Percentiles rank a stretch among this genome's conserved stretches.
These are phyloP conservation scores for Gloeopeniophorella convolvens DNA, from an alignment of 768 basidiomycete species.

Conservation along the genomic window DNA sequence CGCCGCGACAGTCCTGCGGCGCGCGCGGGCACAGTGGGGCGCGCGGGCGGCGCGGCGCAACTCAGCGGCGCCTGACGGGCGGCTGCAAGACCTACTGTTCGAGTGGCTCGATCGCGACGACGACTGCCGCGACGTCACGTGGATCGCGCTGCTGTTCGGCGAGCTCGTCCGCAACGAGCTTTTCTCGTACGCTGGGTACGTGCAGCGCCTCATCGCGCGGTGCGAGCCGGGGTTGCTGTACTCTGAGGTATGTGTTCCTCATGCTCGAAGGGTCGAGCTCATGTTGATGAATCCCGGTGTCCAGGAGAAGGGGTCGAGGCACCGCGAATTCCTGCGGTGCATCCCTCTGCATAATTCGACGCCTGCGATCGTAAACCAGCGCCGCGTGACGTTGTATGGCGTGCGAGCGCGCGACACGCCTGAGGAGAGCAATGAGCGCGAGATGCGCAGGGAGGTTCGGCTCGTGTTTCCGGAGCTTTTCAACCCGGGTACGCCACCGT, in stretches of 20 bases:
- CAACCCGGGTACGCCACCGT: conserved; percentile 10
- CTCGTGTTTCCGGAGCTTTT: conserved; percentile 61
- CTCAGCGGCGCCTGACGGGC: conserved; percentile 49
- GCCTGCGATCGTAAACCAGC: conserved; percentile 56
- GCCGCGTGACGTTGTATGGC: conserved; percentile 65
- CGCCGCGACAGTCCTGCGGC: conserved; percentile 59
- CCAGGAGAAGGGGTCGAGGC: conserved; percentile 49
- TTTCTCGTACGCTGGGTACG: conserved; percentile 69
- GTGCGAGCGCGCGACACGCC: conserved; percentile 60
- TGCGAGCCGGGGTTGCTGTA: conserved; percentile 57
- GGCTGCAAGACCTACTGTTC: conserved; percentile 71
- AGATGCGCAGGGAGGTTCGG: conserved; percentile 67
- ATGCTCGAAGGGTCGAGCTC: conserved; percentile 1
- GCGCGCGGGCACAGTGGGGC: conserved; percentile 54
- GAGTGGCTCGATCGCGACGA: conserved; percentile 74
- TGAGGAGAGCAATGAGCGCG: conserved; percentile 62
- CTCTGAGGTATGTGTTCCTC: conserved; percentile 39
- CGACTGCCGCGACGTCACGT: conserved; percentile 46
- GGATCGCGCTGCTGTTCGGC: conserved; percentile 64
- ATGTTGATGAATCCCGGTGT: neutral
- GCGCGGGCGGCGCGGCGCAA: conserved; percentile 60
- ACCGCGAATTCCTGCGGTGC: conserved; percentile 62
- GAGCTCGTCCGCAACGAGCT: conserved; percentile 63
- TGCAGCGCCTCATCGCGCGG: conserved; percentile 76
- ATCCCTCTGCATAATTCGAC: conserved; percentile 62